phyloP scores from a whole-genome alignment of 306 rosid genomes.

The Quercus suber region DNA sequence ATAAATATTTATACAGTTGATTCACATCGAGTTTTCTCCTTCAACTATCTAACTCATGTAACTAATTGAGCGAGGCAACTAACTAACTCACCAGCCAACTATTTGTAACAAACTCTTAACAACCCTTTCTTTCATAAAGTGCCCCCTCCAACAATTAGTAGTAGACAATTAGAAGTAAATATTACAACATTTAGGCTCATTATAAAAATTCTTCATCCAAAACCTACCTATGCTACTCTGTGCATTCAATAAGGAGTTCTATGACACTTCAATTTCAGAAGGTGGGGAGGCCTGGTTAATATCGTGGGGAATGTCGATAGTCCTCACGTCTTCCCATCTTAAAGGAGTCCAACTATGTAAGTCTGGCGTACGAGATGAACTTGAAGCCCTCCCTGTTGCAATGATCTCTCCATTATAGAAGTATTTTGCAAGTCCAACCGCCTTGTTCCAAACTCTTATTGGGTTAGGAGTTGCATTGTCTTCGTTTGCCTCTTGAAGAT shows the following conservation, averaged over 20 bases:
- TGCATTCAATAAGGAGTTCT: neutral
- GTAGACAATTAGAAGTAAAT: no score
- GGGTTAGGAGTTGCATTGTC: neutral
- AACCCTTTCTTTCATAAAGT: no score
- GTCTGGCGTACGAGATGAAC: neutral
- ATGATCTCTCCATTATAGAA: conserved; percentile 5
- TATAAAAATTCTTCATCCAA: no score
- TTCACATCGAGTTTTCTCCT: no score
- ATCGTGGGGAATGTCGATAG: neutral
- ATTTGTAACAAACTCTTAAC: no score
- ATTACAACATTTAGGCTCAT: no score
- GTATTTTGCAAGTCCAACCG: conserved; percentile 21
- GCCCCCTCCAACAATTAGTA: no score
- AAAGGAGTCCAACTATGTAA: neutral
- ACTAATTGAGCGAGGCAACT: no score
- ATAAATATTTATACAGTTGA: no score
- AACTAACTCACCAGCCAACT: no score
- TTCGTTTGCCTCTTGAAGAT: conserved; percentile 14
- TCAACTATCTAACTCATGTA: no score
- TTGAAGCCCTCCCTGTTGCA: neutral
- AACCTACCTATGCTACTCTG: no score
- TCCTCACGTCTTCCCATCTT: conserved; percentile 8
- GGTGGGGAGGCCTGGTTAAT: neutral
- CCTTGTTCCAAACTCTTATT: conserved; percentile 18
- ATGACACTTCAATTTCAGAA: neutral